Conservation (phyloP, 2,329 filamentous ascomycete species). For the Apiospora rasikravindrae region DNA sequence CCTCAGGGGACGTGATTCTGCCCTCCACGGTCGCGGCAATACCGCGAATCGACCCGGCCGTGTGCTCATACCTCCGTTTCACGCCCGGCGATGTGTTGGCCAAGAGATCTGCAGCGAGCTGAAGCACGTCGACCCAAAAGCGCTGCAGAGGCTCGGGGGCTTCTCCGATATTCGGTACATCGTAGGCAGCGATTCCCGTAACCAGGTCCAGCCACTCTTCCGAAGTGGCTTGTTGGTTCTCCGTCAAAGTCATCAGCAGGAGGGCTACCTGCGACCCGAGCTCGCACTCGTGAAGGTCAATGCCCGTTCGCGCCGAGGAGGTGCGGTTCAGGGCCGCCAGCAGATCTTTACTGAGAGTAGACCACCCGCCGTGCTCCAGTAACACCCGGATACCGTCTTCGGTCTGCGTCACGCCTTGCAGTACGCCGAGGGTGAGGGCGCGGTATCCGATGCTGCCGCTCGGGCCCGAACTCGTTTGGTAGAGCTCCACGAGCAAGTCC, state of each 20-base stretch:
- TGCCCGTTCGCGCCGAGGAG: slow-evolving; percentile 26
- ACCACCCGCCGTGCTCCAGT: slow-evolving; percentile 59
- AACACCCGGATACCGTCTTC: slow-evolving; percentile 55
- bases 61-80: slow-evolving; percentile 56
- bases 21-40: slow-evolving; percentile 49
- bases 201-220: slow-evolving; percentile 65
- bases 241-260: slow-evolving; percentile 57
- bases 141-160: slow-evolving; percentile 45
- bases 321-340: slow-evolving; percentile 46
- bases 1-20: slow-evolving; percentile 19
- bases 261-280: slow-evolving; percentile 62
- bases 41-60: slow-evolving; percentile 55
- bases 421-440: slow-evolving; percentile 60
- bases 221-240: slow-evolving; percentile 50
- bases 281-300: slow-evolving; percentile 36
- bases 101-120: slow-evolving; percentile 61
- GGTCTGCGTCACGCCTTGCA: slow-evolving; percentile 61
- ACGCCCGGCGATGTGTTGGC: slow-evolving; percentile 51
- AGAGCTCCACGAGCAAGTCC: slow-evolving; percentile 69
- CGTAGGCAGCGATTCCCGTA: slow-evolving; percentile 55
- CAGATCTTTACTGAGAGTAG: slow-evolving; percentile 56
- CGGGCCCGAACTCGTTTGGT: slow-evolving; percentile 43
- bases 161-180: slow-evolving; percentile 40
- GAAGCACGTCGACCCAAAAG: slow-evolving; percentile 61
- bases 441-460: slow-evolving; percentile 55